A percentile compares a stretch with the other conserved stretches of the same genome.
These are phyloP conservation scores for Silene noctiflora DNA, from an alignment of 179 eudicot genomes.

Conservation along the genomic window DNA sequence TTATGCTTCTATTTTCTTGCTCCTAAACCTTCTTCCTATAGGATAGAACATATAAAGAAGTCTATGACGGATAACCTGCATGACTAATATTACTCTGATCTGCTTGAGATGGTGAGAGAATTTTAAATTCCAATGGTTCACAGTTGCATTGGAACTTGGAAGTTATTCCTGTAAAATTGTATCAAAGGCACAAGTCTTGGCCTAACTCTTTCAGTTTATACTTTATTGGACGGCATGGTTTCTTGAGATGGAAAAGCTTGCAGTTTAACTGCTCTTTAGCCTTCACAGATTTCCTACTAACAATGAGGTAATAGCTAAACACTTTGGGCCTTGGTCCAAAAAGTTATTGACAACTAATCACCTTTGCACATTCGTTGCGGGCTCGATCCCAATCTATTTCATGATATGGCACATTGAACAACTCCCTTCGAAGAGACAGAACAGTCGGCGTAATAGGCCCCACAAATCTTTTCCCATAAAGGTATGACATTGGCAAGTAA, in stretches of 20 bases:
- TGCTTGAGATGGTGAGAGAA: neutral
- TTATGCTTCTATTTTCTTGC: neutral
- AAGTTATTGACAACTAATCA: conserved; percentile 11
- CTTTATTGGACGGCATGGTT: conserved; percentile 3
- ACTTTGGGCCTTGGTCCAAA: neutral
- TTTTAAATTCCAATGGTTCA: neutral
- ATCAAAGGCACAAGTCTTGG: neutral
- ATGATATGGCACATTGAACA: conserved; percentile 55
- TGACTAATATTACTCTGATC: neutral
- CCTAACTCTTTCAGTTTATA: conserved; percentile 6
- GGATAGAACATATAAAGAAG: conserved; percentile 4
- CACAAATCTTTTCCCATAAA: conserved; percentile 73
- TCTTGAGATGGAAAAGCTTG: neutral
- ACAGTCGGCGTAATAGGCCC: conserved; percentile 63
- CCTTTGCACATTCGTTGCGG: conserved; percentile 71
- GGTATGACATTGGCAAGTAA: conserved; percentile 71
- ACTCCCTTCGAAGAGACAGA: conserved; percentile 54
- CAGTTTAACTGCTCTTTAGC: neutral
- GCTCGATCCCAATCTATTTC: conserved; percentile 62
- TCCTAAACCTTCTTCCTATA: neutral
- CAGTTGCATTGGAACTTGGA: neutral
- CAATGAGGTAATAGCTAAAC: neutral
- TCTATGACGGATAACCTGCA: neutral
- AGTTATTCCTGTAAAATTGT: neutral
- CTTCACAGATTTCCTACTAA: neutral